phyloP scores from a whole-genome alignment of 192 early-diverging fungal genomes.

The Backusella psychrophila region DNA sequence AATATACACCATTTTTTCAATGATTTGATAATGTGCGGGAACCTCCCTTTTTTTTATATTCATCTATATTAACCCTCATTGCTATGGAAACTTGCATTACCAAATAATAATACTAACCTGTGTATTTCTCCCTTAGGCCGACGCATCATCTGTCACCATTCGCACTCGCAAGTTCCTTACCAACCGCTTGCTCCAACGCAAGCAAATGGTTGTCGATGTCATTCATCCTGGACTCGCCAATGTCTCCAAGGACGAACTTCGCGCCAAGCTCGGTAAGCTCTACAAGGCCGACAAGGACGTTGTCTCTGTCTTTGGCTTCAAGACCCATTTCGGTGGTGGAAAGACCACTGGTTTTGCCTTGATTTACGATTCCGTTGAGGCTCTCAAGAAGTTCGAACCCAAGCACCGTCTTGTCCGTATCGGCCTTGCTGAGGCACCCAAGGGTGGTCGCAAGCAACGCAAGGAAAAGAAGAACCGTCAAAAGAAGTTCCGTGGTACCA shows the following conservation, averaged over 20 bases:
- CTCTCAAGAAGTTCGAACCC: conserved; percentile 98
- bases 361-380: conserved; percentile 93
- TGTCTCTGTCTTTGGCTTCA: conserved; percentile 94
- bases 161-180: conserved; percentile 99
- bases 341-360: conserved; percentile 93
- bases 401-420: conserved; percentile 91
- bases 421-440: conserved; percentile 63
- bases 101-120: too few species aligned
- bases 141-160: conserved; percentile 85
- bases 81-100: too few species aligned
- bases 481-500: conserved; percentile 98
- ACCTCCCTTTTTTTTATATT: background rate
- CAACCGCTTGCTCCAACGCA: conserved; percentile 96
- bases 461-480: conserved; percentile 99
- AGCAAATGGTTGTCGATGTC: conserved; percentile 97
- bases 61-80: too few species aligned
- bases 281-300: conserved; percentile 91
- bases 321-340: conserved; percentile 96
- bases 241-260: conserved; percentile 88
- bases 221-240: conserved; percentile 93
- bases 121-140: conserved; percentile 53
- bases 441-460: conserved; percentile 93
- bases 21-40: background rate
- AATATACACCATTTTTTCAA: background rate
- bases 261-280: conserved; percentile 92